phyloP scores from a whole-genome alignment of 2,329 filamentous ascomycete species.

The Lachnellula cervina region DNA sequence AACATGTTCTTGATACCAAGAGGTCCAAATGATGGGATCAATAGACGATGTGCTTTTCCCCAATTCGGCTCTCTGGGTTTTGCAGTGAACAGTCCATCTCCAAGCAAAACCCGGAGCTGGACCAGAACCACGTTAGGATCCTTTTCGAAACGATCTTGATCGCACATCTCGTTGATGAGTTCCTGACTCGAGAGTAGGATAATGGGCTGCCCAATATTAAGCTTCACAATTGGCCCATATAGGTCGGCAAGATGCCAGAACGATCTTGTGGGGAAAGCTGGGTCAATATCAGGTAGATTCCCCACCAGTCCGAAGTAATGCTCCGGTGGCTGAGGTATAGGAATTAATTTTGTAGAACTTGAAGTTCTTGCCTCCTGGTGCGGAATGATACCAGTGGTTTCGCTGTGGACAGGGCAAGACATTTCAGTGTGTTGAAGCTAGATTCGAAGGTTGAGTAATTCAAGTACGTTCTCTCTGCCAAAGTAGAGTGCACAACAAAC shows the following conservation, averaged over 20 bases:
- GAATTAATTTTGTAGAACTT: not conserved
- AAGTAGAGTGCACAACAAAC: no score
- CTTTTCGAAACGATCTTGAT: not conserved
- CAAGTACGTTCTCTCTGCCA: no score
- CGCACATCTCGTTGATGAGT: not conserved
- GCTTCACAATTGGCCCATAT: not conserved
- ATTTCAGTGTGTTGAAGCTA: no score
- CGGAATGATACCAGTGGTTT: no score
- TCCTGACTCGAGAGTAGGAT: not conserved
- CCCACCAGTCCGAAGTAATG: not conserved
- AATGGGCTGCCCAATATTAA: not conserved
- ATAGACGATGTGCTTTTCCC: not conserved
- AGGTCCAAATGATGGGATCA: not conserved
- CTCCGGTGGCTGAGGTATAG: not conserved
- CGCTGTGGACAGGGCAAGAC: no score
- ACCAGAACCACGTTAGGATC: not conserved
- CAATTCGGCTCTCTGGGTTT: not conserved
- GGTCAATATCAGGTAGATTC: not conserved
- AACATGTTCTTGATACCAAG: not conserved
- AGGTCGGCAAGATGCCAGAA: not conserved
- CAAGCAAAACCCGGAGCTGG: not conserved
- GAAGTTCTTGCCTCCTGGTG: no score
- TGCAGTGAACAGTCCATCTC: not conserved
- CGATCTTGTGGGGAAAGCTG: not conserved
- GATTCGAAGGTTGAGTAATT: no score